Conservation (phyloP, 192 early-diverging fungal species). For the Backusella tuberculispora region DNA sequence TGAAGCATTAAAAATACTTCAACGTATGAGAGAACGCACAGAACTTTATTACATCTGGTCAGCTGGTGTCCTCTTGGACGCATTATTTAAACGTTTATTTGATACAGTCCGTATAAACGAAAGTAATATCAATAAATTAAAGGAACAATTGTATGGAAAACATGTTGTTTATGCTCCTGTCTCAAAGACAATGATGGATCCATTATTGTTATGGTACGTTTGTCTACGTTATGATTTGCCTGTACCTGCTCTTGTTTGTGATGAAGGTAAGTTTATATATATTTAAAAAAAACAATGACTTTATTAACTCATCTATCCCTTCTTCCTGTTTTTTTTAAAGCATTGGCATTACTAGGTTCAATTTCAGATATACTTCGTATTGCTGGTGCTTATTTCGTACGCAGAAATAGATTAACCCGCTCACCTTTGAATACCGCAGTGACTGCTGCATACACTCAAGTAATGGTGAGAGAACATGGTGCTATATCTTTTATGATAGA, state of each 20-base stretch:
- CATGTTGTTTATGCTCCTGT: conserved; percentile 44
- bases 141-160: conserved; percentile 33
- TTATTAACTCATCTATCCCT: background rate
- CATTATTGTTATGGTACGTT: conserved; percentile 44
- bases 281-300: background rate
- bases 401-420: conserved; percentile 28
- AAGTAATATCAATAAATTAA: conserved; percentile 33
- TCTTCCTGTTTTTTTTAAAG: conserved; percentile 10
- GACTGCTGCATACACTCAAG: conserved; percentile 40
- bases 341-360: conserved; percentile 39
- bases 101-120: conserved; percentile 31
- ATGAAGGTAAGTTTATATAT: conserved; percentile 38
- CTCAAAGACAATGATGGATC: conserved; percentile 43
- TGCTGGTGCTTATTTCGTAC: conserved; percentile 41
- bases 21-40: conserved; percentile 43
- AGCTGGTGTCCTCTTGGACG: conserved; percentile 39
- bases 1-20: conserved; percentile 40
- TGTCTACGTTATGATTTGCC: conserved; percentile 40
- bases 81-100: conserved; percentile 39
- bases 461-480: conserved; percentile 37
- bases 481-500: conserved; percentile 41
- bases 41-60: conserved; percentile 44
- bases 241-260: conserved; percentile 43
- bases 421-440: conserved; percentile 44
- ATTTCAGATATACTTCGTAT: conserved; percentile 44